Evolutionary conservation across 2,329 filamentous ascomycete species (phyloP).

Genomic region (Cordyceps fumosorosea): DNA sequence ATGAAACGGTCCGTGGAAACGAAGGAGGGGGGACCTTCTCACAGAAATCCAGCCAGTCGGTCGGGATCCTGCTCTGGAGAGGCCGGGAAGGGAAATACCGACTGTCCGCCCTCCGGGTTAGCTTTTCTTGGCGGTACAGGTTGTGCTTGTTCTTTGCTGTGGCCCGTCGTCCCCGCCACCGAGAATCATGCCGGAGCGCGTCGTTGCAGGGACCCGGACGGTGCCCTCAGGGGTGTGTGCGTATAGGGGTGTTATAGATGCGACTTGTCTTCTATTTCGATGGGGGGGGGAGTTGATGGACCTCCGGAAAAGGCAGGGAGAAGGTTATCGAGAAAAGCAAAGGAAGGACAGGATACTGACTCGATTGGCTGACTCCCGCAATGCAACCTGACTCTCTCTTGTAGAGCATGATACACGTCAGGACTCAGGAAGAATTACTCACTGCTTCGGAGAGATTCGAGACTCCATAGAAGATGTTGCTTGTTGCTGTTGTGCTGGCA

Average conservation of each 20-base stretch:
- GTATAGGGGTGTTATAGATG: background rate
- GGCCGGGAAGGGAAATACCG: background rate
- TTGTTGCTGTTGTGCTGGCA: no score
- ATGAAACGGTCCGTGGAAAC: background rate
- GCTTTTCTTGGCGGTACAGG: background rate
- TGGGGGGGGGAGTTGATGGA: no score
- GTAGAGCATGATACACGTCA: background rate
- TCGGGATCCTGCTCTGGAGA: background rate
- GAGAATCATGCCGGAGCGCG: background rate
- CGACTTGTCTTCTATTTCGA: no score
- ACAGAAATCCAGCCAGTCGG: background rate
- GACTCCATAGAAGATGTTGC: no score
- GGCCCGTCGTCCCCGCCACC: background rate
- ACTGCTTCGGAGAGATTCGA: no score
- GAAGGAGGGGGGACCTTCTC: background rate
- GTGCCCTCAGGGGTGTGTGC: background rate
- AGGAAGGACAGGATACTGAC: background rate
- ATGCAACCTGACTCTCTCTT: background rate
- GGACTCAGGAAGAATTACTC: no score
- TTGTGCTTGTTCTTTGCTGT: background rate
- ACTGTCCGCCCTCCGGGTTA: background rate
- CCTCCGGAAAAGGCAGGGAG: no score
- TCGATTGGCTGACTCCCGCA: background rate
- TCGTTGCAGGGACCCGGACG: background rate
- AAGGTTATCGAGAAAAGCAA: no score